Evolutionary conservation across 1,284 basidiomycete species (phyloP).

Genomic region (Lignosus rhinocerotis): DNA sequence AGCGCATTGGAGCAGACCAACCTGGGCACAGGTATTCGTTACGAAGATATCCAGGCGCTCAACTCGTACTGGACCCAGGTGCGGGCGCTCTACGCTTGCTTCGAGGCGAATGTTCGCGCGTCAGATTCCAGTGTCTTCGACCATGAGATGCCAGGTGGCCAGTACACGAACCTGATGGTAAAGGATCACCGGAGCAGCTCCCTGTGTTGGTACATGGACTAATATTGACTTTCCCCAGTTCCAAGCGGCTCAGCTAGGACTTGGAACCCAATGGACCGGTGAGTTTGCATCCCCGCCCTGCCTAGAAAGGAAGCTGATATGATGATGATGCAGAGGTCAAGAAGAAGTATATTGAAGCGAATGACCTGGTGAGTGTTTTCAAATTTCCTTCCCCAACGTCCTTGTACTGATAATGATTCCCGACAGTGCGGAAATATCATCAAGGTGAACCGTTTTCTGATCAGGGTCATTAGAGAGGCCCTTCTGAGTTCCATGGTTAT

Average conservation of each 20-base stretch:
- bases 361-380: conserved; percentile 69
- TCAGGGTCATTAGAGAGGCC: conserved; percentile 24
- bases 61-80: conserved; percentile 99
- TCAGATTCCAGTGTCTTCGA: conserved; percentile 98
- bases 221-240: conserved; percentile 56
- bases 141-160: conserved; percentile 99
- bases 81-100: conserved; percentile 92
- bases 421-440: conserved; percentile 93
- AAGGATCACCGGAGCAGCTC: conserved; percentile 22
- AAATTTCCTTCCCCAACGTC: conserved; percentile 2
- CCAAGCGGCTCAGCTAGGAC: conserved; percentile 97
- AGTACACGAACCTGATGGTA: conserved; percentile 94
- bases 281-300: conserved; percentile 21
- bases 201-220: conserved; percentile 1
- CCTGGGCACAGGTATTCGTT: conserved; percentile 95
- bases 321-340: conserved; percentile 77
- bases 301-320: conserved; percentile 5
- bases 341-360: conserved; percentile 97
- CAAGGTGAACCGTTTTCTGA: conserved; percentile 53
- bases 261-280: conserved; percentile 96
- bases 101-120: conserved; percentile 98
- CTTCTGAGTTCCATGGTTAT: conserved; percentile 20
- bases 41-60: conserved; percentile 96
- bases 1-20: conserved; percentile 94
- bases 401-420: conserved; percentile 6